Evolutionary conservation across 768 basidiomycete species (phyloP).

Genomic region (Lentinula edodes): DNA sequence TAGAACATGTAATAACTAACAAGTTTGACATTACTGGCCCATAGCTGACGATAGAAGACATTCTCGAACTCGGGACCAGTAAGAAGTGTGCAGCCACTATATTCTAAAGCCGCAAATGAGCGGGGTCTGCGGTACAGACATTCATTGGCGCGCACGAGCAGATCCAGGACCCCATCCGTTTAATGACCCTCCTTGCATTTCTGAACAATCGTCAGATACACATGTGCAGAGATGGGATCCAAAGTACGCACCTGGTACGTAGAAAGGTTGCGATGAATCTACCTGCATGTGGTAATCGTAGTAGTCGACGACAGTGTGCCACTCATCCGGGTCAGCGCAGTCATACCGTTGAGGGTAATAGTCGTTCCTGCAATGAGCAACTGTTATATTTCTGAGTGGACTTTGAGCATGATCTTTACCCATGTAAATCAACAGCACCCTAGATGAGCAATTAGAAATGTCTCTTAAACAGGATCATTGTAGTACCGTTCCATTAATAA

Average conservation of each 20-base stretch:
- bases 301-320: constrained; percentile 64
- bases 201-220: not conserved
- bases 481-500: constrained; percentile 55
- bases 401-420: constrained; percentile 29
- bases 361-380: constrained; percentile 38
- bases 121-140: too few relatives aligned
- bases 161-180: constrained; percentile 69
- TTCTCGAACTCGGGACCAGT: constrained; percentile 72
- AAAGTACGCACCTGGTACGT: constrained; percentile 51
- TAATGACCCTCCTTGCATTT: not conserved
- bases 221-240: not conserved
- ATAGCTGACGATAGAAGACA: constrained; percentile 73
- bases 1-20: constrained; percentile 85
- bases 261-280: constrained; percentile 55
- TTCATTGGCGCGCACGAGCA: constrained; percentile 36
- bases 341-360: constrained; percentile 77
- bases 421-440: constrained; percentile 74
- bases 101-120: constrained; percentile 28
- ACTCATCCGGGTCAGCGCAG: constrained; percentile 64
- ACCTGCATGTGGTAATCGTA: constrained; percentile 52
- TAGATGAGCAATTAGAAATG: constrained; percentile 13
- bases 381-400: not conserved
- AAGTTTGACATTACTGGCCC: constrained; percentile 77
- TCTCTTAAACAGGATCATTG: not conserved
- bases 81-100: constrained; percentile 54